Conservation (phyloP, 805 yeast species). For the Vanderwaltozyma tropicalis region DNA sequence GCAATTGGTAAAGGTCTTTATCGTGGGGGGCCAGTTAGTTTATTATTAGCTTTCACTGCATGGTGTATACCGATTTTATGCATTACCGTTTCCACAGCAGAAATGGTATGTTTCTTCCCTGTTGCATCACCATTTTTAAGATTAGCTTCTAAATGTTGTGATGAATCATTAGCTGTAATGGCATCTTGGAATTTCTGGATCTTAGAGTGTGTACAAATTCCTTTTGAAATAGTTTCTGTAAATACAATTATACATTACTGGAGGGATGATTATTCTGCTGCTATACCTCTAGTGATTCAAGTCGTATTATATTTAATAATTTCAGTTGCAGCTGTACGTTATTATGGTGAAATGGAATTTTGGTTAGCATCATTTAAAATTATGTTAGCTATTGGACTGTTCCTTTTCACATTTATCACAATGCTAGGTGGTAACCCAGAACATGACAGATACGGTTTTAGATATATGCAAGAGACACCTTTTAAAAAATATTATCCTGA, state of each 20-base stretch:
- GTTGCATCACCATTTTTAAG: slow-evolving; percentile 68
- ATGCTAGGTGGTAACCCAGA: slow-evolving; percentile 85
- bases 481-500: slow-evolving; percentile 45
- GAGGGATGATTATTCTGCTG: slow-evolving; percentile 69
- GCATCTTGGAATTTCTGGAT: slow-evolving; percentile 77
- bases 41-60: slow-evolving; percentile 51
- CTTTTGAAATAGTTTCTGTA: slow-evolving; percentile 75
- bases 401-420: slow-evolving; percentile 64
- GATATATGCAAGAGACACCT: slow-evolving; percentile 44
- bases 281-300: slow-evolving; percentile 56
- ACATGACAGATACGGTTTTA: slow-evolving; percentile 50
- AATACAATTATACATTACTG: slow-evolving; percentile 72
- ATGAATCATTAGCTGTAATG: slow-evolving; percentile 62
- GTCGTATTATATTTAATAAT: slow-evolving; percentile 51
- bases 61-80: slow-evolving; percentile 65
- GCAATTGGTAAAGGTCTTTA: slow-evolving; percentile 56
- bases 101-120: slow-evolving; percentile 68
- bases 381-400: slow-evolving; percentile 61
- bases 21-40: slow-evolving; percentile 60
- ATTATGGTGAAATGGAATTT: slow-evolving; percentile 77
- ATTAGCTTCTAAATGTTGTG: slow-evolving; percentile 65
- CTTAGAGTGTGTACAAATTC: slow-evolving; percentile 65
- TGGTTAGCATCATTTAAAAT: slow-evolving; percentile 69
- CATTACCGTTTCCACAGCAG: slow-evolving; percentile 65
- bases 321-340: slow-evolving; percentile 61